Evolutionary conservation across 139 green algal species (phyloP).

Genomic region (Zygnema cylindricum): DNA sequence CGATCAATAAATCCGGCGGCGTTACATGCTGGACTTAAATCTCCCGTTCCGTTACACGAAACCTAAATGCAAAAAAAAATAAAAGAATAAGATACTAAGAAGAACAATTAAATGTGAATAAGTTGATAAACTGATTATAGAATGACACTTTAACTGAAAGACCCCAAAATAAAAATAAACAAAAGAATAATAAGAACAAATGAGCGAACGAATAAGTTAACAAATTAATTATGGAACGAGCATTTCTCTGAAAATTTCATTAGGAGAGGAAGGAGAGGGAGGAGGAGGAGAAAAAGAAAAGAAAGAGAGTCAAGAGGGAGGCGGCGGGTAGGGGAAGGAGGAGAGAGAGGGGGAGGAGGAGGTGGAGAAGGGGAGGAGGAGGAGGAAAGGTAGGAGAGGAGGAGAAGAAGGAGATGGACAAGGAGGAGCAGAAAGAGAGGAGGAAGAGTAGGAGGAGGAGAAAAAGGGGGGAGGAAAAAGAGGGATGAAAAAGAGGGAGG

Average conservation of each 20-base stretch:
- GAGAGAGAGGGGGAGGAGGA: neutral
- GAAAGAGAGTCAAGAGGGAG: neutral
- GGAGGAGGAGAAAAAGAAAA: neutral
- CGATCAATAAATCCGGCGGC: constrained; percentile 22
- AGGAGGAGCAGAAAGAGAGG: neutral
- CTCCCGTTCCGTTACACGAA: neutral
- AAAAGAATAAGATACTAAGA: no score
- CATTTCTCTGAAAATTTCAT: neutral
- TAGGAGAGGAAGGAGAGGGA: neutral
- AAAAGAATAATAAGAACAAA: no score
- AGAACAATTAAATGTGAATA: no score
- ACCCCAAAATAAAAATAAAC: no score
- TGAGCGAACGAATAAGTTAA: no score
- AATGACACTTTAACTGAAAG: no score
- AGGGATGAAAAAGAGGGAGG: neutral
- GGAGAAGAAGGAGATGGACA: neutral
- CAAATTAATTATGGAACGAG: neutral
- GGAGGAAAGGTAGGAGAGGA: neutral
- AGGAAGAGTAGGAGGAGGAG: neutral
- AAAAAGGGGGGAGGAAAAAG: neutral
- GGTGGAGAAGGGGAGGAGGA: neutral
- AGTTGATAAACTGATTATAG: no score
- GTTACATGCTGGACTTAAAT: constrained; percentile 26
- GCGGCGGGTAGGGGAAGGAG: neutral
- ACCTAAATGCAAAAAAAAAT: no score